Conservation (phyloP, 805 yeast species). For the Starmerella scarabaei region DNA sequence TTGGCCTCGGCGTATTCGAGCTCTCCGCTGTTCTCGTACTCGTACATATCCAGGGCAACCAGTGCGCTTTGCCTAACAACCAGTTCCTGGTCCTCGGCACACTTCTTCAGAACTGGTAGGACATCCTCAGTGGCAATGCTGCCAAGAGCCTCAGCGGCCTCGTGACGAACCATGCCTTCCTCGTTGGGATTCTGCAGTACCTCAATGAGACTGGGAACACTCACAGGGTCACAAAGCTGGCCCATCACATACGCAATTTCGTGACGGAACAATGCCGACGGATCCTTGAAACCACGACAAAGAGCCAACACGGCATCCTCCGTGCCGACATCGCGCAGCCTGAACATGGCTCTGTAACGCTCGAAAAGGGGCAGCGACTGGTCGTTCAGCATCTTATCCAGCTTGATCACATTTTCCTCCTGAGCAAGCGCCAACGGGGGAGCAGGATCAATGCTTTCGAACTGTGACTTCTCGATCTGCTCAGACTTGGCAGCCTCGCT, state of each 20-base stretch:
- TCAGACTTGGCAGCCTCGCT: conserved; percentile 55
- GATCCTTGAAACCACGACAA: conserved; percentile 79
- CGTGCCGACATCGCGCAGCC: conserved; percentile 87
- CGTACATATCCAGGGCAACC: conserved; percentile 97
- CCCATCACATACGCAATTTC: conserved; percentile 98
- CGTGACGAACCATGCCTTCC: conserved; percentile 99
- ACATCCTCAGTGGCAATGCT: conserved; percentile 94
- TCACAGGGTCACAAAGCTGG: conserved; percentile 84
- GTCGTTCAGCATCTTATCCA: conserved; percentile 59
- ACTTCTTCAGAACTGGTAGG: conserved; percentile 68
- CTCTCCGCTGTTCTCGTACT: conserved; percentile 76
- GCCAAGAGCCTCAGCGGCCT: conserved; percentile 98
- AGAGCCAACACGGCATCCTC: conserved; percentile 87
- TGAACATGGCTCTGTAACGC: conserved; percentile 96
- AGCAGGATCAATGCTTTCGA: conserved; percentile 91
- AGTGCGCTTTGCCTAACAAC: conserved; percentile 95
- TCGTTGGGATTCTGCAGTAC: conserved; percentile 64
- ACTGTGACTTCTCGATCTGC: conserved; percentile 58
- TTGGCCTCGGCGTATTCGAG: conserved; percentile 51
- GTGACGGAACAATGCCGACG: conserved; percentile 89
- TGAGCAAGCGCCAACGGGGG: conserved; percentile 76
- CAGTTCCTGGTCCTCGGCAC: conserved; percentile 65
- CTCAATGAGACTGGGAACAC: conserved; percentile 76
- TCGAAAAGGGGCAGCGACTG: conserved; percentile 70
- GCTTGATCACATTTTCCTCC: conserved; percentile 48